A percentile compares a stretch with the other conserved stretches of the same genome.
These are phyloP conservation scores for Aureobasidium lini DNA, from an alignment of 2,329 filamentous ascomycete species.

Conservation along the genomic window DNA sequence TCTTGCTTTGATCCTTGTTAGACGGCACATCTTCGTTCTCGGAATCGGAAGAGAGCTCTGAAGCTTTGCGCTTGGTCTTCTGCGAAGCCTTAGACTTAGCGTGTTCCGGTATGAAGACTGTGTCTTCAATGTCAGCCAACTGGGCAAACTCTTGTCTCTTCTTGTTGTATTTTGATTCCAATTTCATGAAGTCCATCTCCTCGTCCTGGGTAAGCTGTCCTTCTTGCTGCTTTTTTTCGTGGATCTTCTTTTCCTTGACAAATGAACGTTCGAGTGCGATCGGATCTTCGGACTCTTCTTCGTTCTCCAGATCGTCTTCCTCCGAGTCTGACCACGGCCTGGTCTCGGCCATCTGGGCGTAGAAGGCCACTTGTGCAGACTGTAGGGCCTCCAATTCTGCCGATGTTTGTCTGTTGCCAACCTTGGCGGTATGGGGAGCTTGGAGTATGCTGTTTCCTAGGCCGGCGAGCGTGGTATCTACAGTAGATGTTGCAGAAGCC, in stretches of 20 bases:
- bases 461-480: neutral
- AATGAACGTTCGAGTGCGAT: neutral
- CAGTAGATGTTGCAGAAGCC: no score
- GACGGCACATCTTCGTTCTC: neutral
- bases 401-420: neutral
- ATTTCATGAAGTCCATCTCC: constrained; percentile 19
- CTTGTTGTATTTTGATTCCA: neutral
- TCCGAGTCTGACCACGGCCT: no score
- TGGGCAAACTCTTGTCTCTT: neutral
- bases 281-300: neutral
- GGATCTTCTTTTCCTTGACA: neutral
- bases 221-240: constrained; percentile 13
- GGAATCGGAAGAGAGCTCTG: neutral
- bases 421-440: neutral
- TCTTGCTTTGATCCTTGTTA: neutral
- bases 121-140: neutral
- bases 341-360: neutral
- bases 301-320: no score
- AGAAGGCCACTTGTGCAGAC: neutral
- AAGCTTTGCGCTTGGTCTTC: no score
- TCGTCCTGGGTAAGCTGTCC: constrained; percentile 16
- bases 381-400: neutral
- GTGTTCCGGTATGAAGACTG: no score
- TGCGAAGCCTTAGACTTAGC: no score
- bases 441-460: neutral